Evolutionary conservation across 1,284 basidiomycete genomes (phyloP).

Genomic region (Sporisorium reilianum): DNA sequence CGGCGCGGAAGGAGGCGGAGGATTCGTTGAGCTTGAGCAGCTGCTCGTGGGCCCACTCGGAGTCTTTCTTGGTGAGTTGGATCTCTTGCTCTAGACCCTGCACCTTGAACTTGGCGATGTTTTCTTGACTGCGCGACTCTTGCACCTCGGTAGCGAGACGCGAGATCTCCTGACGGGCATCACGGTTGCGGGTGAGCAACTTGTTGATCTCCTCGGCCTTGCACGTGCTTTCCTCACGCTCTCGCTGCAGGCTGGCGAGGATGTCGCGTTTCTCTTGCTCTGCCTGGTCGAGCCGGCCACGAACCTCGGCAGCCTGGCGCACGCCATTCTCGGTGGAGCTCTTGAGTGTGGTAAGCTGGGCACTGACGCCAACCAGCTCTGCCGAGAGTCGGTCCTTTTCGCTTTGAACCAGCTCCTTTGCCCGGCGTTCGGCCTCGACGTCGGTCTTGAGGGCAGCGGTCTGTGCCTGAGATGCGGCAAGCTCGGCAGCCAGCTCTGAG

Average conservation of each 20-base stretch:
- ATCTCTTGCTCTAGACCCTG: constrained; percentile 84
- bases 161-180: constrained; percentile 58
- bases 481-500: constrained; percentile 30
- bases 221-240: constrained; percentile 59
- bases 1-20: constrained; percentile 44
- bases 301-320: constrained; percentile 45
- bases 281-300: constrained; percentile 49
- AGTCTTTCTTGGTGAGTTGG: constrained; percentile 78
- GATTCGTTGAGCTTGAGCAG: constrained; percentile 57
- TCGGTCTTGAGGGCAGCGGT: constrained; percentile 37
- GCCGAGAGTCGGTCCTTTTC: constrained; percentile 46
- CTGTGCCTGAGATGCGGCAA: constrained; percentile 35
- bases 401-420: constrained; percentile 44
- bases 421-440: constrained; percentile 41
- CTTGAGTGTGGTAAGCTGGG: constrained; percentile 46
- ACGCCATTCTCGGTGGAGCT: constrained; percentile 48
- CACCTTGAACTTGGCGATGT: constrained; percentile 76
- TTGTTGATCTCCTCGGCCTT: constrained; percentile 60
- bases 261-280: constrained; percentile 66
- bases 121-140: constrained; percentile 55
- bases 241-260: constrained; percentile 62
- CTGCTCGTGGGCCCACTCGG: constrained; percentile 73
- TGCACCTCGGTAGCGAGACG: constrained; percentile 56
- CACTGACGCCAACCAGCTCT: constrained; percentile 50
- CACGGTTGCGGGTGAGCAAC: constrained; percentile 47